Percentiles rank a stretch among this genome's conserved stretches.
These are phyloP conservation scores for Penicillium paradoxum DNA, from an alignment of 495 filamentous ascomycete genomes.

Conservation along the genomic window DNA sequence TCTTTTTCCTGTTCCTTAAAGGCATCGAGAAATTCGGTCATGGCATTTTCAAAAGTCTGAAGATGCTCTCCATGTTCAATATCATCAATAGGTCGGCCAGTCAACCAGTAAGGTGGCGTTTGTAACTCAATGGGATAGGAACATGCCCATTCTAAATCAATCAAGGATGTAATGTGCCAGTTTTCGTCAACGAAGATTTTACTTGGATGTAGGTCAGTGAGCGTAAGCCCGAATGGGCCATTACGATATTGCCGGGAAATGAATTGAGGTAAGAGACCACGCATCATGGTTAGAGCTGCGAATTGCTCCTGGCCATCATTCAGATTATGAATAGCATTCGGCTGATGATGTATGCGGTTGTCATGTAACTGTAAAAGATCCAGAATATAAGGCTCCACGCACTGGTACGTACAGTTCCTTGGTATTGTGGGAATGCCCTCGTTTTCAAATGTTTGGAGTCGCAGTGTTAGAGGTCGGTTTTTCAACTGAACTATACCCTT, in stretches of 20 bases:
- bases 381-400: background rate
- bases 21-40: background rate
- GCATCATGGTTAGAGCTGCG: background rate
- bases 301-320: background rate
- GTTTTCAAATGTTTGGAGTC: constrained; percentile 5
- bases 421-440: background rate
- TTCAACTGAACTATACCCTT: constrained; percentile 16
- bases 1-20: constrained; percentile 10
- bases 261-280: background rate
- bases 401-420: background rate
- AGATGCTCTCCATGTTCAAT: constrained; percentile 8
- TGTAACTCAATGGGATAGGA: constrained; percentile 20
- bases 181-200: constrained; percentile 21
- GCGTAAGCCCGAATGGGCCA: background rate
- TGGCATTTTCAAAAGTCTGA: background rate
- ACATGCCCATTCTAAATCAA: constrained; percentile 32
- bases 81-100: constrained; percentile 13
- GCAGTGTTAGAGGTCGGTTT: constrained; percentile 25
- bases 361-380: background rate
- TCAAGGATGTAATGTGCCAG: constrained; percentile 22
- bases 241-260: constrained; percentile 8
- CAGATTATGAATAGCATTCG: background rate
- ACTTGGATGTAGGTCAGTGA: background rate
- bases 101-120: constrained; percentile 26
- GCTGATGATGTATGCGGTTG: background rate